Base-by-base conservation (phyloP, 805 yeast genomes). In the Lipomyces yamanashiensis region DNA sequence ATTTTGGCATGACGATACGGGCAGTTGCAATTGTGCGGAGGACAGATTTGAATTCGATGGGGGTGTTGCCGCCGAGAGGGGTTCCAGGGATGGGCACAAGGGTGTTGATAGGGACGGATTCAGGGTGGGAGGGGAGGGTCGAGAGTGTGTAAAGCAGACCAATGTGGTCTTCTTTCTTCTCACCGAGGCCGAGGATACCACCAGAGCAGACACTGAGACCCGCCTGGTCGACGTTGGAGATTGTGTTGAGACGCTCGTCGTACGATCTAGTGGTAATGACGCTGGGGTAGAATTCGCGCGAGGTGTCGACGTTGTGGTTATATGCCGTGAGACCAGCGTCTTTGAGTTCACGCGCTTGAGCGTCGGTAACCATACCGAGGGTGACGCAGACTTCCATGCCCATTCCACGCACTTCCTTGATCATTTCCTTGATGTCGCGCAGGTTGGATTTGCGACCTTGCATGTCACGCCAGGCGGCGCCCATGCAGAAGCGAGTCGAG, bases 391-490 rank as follows among this genome's bases (percentile, higher is more conserved):
- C 84, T 73, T 89, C 95, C 84, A 89, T 78, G 0, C 87, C 85
- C 74, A 89, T 74, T 28, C 83, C 86, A 70, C 87, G 85, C 55
- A 89, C 86, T 61, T 78, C 81, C 36, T 77, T 73, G 40, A 89
- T 86, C 92, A 89, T 88, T 56, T 84, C 82, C 33, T 84, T 77
- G 61, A 89, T 87, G 65, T 79, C 83, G 63, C 81, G 83, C 66
- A 89, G 72, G 0, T 88, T 90, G 17, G 85, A 81, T 74, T 87
- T 88, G 54, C 95, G 79, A 17, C 95, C 93, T 54, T 79, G 78
- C 95, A 89, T 89, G 66, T 88, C 93, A 73, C 95, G 81, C 95
- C 93, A 89, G 1, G 95, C 95, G 10, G 93, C 90, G 53, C 95
- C 95, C 86, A 89, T 83, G 73, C 95, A 89, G 72, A 89, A 89